Evolutionary conservation across 139 green algal genomes (phyloP), one percentile per base, ranked within the genome.

Genomic region (Astrephomene gubernaculifera): DNA sequence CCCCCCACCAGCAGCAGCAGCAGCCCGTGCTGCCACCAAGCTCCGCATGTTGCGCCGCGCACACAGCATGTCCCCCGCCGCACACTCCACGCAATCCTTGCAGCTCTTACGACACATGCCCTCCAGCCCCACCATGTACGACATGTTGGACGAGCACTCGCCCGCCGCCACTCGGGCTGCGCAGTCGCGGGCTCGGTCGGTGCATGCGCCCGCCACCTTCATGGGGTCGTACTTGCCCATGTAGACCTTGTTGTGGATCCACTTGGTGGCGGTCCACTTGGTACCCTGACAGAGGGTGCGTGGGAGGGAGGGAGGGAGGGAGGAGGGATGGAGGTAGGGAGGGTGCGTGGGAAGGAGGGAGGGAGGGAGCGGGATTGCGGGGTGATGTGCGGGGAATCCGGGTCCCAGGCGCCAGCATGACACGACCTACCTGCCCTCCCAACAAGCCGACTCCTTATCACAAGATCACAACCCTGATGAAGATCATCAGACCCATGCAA

Each of bases 251-350:
- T 89, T 92, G 82, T 92, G 91, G 35, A 92, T 87, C 91, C 91
- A 94, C 80, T 93, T 94, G n/a, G 92, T 95, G 35, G 90, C 87
- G 0, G 92, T 94, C 93, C 93, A 95, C 81, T 96, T 96, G 4
- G 60, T 87, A n/a, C 94, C 93, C 69, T 91, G 83, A 33, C n/a
- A n/a, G n/a, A n/a, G n/a, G n/a, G n/a, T 57, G 49, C 12, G 49
- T 57, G 49, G 49, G 12, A 17, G 49, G 49, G 17, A 57, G 49
- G 49, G 49, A 57, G 49, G n/a, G n/a, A n/a, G n/a, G n/a, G n/a
- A n/a, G n/a, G n/a, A n/a, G n/a, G n/a, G n/a, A n/a, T n/a, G n/a
- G n/a, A n/a, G n/a, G n/a, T n/a, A n/a, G n/a, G n/a, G n/a, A n/a
- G n/a, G n/a, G n/a, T n/a, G n/a, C n/a, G n/a, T n/a, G n/a, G n/a